Conservation (phyloP, 2,329 filamentous ascomycete genomes). For the Nemania sp. region DNA sequence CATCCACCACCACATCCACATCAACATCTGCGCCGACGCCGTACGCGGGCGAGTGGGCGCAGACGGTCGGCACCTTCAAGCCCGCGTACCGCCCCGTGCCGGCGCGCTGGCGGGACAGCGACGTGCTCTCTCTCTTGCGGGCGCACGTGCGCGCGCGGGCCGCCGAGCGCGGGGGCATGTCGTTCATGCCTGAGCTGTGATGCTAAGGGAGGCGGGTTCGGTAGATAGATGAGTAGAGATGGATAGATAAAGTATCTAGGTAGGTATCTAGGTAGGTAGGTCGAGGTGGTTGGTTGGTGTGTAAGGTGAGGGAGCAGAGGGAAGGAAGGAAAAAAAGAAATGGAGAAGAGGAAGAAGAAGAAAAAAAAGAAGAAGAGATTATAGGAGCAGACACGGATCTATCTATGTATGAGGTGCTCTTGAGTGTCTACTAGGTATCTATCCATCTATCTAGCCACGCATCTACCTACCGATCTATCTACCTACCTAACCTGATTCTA, state of each 20-base stretch:
- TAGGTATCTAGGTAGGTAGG: not conserved
- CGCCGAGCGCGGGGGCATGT: conserved; percentile 57
- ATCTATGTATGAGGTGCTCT: not conserved
- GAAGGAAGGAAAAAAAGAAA: not conserved
- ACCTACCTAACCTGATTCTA: not conserved
- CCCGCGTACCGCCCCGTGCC: conserved; percentile 93
- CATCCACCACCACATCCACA: conserved; percentile 8
- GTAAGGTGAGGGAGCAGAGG: not conserved
- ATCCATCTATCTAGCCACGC: not conserved
- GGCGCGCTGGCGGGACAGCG: conserved; percentile 79
- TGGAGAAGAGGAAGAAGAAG: not conserved
- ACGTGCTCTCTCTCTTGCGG: conserved; percentile 76
- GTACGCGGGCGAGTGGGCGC: conserved; percentile 83
- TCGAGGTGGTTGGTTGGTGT: too few species aligned
- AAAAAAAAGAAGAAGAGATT: not conserved
- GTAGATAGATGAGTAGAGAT: not conserved
- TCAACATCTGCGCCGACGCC: conserved; percentile 31
- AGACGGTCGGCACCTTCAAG: conserved; percentile 93
- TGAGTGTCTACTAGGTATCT: not conserved
- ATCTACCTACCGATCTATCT: too few species aligned
- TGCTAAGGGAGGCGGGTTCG: not conserved
- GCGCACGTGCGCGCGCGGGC: conserved; percentile 75
- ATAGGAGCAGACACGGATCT: not conserved
- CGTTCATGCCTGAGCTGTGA: conserved; percentile 59
- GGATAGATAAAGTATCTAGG: not conserved